Conservation (phyloP, 495 filamentous ascomycete genomes). For the Xylaria longipes region DNA sequence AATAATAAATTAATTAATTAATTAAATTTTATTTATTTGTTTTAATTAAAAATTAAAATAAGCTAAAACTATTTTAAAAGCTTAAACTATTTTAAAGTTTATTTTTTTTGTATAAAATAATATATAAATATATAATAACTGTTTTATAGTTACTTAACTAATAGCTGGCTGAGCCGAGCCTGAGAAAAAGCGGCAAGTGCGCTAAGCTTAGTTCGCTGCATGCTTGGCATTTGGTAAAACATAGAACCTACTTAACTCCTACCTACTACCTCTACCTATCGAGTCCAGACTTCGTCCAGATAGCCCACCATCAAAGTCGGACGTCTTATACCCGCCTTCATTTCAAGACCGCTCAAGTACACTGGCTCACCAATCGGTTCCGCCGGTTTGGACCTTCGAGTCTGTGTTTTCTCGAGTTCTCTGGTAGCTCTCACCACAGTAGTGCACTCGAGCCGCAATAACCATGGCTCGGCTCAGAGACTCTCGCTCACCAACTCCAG, state of each 20-base stretch:
- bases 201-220: neutral
- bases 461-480: conserved; percentile 90
- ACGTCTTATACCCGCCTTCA: conserved; percentile 8
- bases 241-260: too few species aligned
- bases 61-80: too few species aligned
- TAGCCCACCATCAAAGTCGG: neutral
- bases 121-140: too few species aligned
- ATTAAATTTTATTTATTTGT: too few species aligned
- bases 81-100: too few species aligned
- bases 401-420: conserved; percentile 40
- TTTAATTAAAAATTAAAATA: too few species aligned
- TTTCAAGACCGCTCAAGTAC: conserved; percentile 11
- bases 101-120: too few species aligned
- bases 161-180: too few species aligned
- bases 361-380: conserved; percentile 30
- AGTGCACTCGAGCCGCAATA: conserved; percentile 50
- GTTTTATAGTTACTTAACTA: too few species aligned
- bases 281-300: neutral
- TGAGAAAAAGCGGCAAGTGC: neutral
- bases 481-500: conserved; percentile 95
- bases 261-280: too few species aligned
- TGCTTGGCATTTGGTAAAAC: neutral
- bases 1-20: too few species aligned
- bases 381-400: conserved; percentile 34
- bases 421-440: conserved; percentile 47